A percentile compares a stretch with the other conserved stretches of the same genome.
Conservation (phyloP, 2,329 filamentous ascomycete genomes). For the Cladosporium oxysporum region DNA sequence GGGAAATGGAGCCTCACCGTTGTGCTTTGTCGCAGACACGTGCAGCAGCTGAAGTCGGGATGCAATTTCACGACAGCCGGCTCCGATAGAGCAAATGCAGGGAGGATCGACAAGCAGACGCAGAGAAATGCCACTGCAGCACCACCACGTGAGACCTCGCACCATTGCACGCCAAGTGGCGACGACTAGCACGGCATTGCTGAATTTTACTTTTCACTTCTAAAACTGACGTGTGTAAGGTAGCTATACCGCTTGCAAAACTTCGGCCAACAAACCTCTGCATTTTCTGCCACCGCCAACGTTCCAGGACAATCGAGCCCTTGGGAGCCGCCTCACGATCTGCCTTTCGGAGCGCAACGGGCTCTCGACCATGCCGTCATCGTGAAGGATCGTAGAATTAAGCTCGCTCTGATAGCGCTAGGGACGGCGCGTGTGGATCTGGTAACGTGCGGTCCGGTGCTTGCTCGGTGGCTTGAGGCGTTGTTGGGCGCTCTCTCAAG, state of each 20-base stretch:
- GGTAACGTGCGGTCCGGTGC: slow-evolving; percentile 13
- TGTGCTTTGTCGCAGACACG: slow-evolving; percentile 1
- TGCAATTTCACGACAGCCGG: background rate
- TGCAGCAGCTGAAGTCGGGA: slow-evolving; percentile 6
- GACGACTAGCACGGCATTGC: background rate
- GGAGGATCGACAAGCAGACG: background rate
- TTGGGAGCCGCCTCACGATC: slow-evolving; percentile 5
- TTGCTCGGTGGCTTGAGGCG: slow-evolving; percentile 14
- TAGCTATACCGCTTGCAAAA: slow-evolving; percentile 9
- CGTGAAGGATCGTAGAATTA: slow-evolving; percentile 16
- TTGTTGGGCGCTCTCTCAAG: slow-evolving; percentile 6
- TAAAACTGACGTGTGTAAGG: background rate
- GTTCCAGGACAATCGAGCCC: background rate
- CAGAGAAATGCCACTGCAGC: background rate
- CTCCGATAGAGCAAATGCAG: background rate
- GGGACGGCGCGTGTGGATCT: slow-evolving; percentile 16
- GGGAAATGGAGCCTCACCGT: slow-evolving; percentile 12
- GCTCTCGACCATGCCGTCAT: slow-evolving; percentile 8
- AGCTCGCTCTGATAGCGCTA: background rate
- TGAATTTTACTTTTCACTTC: background rate
- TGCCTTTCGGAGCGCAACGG: background rate
- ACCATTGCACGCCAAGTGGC: background rate
- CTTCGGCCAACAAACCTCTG: background rate
- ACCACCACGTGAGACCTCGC: background rate
- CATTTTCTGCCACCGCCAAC: slow-evolving; percentile 1